phyloP scores from a whole-genome alignment of 257 asterid genomes.

The Coffea eugenioides region DNA sequence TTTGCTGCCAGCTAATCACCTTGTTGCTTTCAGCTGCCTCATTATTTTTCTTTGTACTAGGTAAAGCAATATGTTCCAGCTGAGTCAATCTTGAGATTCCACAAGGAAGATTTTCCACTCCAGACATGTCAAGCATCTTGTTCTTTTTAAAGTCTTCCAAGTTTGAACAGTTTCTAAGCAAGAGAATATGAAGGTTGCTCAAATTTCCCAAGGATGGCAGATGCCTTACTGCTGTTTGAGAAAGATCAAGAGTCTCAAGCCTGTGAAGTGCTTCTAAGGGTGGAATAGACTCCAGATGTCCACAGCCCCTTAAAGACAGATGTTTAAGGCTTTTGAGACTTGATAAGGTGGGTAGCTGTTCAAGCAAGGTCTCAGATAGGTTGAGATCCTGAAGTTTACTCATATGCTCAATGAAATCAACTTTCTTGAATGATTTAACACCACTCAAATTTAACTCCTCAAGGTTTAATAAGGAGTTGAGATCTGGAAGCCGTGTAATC shows the following conservation, averaged over 20 bases:
- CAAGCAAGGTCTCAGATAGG: constrained; percentile 2
- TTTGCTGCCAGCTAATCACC: background rate
- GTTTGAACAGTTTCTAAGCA: background rate
- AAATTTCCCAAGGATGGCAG: background rate
- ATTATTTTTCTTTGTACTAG: background rate
- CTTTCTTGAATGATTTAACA: background rate
- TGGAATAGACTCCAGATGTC: background rate
- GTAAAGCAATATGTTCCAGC: constrained; percentile 1
- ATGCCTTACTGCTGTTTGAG: background rate
- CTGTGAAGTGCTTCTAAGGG: background rate
- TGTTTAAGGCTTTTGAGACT: background rate
- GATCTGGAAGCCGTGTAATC: background rate
- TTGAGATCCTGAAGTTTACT: constrained; percentile 1
- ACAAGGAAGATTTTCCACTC: constrained; percentile 4
- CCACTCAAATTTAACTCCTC: constrained; percentile 1
- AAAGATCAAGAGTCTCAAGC: constrained; percentile 19
- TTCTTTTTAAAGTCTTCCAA: background rate
- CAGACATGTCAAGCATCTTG: background rate
- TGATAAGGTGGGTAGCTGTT: background rate
- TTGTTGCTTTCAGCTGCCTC: background rate
- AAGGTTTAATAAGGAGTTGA: background rate
- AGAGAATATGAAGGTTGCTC: background rate
- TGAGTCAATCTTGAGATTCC: constrained; percentile 10
- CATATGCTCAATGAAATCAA: constrained; percentile 8
- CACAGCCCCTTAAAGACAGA: constrained; percentile 4